These are phyloP conservation scores for Fusarium burgessii DNA, from an alignment of 2,329 filamentous ascomycete genomes.

Conservation along the genomic window DNA sequence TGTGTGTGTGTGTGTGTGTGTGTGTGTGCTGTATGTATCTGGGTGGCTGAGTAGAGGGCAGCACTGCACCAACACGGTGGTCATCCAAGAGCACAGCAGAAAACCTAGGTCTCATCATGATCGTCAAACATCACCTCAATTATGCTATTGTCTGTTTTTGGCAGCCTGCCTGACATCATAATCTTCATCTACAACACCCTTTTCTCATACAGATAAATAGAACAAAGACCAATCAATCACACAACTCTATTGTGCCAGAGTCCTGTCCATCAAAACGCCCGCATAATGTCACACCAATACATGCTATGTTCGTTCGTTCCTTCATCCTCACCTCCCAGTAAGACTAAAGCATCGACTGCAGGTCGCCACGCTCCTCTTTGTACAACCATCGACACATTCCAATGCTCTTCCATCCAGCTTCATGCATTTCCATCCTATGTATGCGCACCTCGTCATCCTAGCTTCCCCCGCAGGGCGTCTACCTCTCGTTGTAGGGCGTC, in stretches of 20 bases:
- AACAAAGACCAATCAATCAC: conserved; percentile 16
- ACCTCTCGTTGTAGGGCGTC: conserved; percentile 80
- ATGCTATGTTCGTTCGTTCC: conserved; percentile 8
- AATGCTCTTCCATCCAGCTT: conserved; percentile 1
- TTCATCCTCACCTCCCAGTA: conserved; percentile 7
- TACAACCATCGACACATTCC: conserved; percentile 19
- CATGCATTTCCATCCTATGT: not conserved
- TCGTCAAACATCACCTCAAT: conserved; percentile 15
- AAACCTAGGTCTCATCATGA: conserved; percentile 12
- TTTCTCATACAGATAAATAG: conserved; percentile 27
- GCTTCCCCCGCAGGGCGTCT: conserved; percentile 67
- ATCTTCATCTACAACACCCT: conserved; percentile 34
- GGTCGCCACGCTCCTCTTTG: conserved; percentile 19
- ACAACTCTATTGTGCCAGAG: conserved; percentile 39
- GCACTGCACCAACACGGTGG: conserved; percentile 9
- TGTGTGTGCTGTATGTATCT: conserved; percentile 11
- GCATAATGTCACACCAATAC: conserved; percentile 26
- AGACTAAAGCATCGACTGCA: conserved; percentile 20
- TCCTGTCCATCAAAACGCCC: conserved; percentile 37
- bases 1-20: conserved; percentile 16
- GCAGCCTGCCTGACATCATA: conserved; percentile 32
- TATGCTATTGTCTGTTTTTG: conserved; percentile 12
- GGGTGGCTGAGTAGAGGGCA: conserved; percentile 30
- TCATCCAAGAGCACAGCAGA: not conserved
- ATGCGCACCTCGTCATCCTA: conserved; percentile 38